These are phyloP conservation scores for Globisporangium alternatum DNA, from an alignment of 352 stramenopile genomes.

Conservation along the genomic window DNA sequence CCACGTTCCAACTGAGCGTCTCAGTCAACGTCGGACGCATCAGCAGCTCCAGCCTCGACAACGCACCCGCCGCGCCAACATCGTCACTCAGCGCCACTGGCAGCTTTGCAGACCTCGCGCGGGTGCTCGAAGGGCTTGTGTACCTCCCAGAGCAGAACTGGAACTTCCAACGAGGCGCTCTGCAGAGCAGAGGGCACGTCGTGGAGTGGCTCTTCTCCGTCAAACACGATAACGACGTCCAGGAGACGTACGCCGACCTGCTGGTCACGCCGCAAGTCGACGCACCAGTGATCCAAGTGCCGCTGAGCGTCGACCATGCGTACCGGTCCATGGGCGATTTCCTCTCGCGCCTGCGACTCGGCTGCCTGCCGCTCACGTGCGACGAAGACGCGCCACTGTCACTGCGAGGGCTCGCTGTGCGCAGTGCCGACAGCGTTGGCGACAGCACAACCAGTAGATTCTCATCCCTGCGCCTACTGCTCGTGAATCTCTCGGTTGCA, in stretches of 20 bases:
- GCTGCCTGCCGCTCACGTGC: conserved; percentile 37
- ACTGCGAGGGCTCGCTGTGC: conserved; percentile 38
- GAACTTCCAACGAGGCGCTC: conserved; percentile 30
- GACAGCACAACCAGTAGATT: conserved; percentile 6
- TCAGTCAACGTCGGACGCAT: conserved; percentile 22
- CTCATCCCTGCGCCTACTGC: conserved; percentile 14
- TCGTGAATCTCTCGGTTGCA: conserved; percentile 28
- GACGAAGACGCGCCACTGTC: conserved; percentile 37
- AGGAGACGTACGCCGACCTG: conserved; percentile 34
- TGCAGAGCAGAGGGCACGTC: conserved; percentile 16
- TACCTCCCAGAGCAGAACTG: conserved; percentile 51
- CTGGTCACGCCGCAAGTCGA: conserved; percentile 32
- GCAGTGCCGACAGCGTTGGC: conserved; percentile 25
- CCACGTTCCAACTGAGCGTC: conserved; percentile 20
- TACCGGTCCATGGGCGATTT: conserved; percentile 37
- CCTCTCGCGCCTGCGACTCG: conserved; percentile 34
- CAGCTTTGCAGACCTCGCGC: conserved; percentile 18
- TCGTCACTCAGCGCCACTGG: conserved; percentile 12
- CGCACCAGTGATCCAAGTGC: conserved; percentile 43
- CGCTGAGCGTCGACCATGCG: conserved; percentile 21
- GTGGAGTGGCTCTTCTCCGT: conserved; percentile 53
- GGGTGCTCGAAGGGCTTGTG: conserved; percentile 24
- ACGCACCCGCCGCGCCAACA: background rate
- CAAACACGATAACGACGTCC: conserved; percentile 15
- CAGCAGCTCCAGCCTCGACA: conserved; percentile 1